Evolutionary conservation across 2,329 filamentous ascomycete genomes (phyloP).

Genomic region (Madurella fahalii): DNA sequence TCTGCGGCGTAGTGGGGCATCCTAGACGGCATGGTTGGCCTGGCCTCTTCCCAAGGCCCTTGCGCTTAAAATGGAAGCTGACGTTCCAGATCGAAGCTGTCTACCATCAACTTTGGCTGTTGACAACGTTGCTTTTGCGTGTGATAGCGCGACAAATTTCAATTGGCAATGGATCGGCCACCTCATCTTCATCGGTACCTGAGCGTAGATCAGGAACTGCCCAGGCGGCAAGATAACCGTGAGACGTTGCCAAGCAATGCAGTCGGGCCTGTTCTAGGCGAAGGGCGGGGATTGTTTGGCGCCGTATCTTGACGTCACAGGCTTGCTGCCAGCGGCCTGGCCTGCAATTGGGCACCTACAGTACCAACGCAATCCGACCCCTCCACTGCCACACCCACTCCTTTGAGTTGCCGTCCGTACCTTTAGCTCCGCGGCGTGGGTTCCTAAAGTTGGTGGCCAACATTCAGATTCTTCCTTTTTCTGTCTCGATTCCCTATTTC

Average conservation of each 20-base stretch:
- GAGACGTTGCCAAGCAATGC: not conserved
- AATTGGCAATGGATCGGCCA: not conserved
- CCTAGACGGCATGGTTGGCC: not conserved
- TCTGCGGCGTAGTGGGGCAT: not conserved
- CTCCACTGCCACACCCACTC: not conserved
- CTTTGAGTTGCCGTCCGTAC: not conserved
- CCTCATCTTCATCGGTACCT: not conserved
- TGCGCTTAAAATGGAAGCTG: not conserved
- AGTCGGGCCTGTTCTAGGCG: constrained; percentile 4
- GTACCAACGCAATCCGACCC: constrained; percentile 6
- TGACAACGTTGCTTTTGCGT: not conserved
- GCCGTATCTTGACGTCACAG: constrained; percentile 14
- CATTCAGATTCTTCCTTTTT: constrained; percentile 1
- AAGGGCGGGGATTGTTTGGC: constrained; percentile 5
- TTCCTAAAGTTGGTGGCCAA: constrained; percentile 1
- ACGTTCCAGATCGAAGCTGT: not conserved
- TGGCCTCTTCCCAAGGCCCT: not conserved
- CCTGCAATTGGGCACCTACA: constrained; percentile 1
- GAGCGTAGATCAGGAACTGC: not conserved
- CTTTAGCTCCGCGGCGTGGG: constrained; percentile 2
- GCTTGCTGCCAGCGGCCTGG: constrained; percentile 5
- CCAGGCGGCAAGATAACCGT: not conserved
- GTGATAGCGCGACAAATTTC: not conserved
- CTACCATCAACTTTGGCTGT: not conserved
- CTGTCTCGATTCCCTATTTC: not conserved